Percentiles rank a stretch among this genome's conserved stretches.
These are phyloP conservation scores for Penicillium hordei DNA, from an alignment of 2,329 filamentous ascomycete genomes.

Conservation along the genomic window DNA sequence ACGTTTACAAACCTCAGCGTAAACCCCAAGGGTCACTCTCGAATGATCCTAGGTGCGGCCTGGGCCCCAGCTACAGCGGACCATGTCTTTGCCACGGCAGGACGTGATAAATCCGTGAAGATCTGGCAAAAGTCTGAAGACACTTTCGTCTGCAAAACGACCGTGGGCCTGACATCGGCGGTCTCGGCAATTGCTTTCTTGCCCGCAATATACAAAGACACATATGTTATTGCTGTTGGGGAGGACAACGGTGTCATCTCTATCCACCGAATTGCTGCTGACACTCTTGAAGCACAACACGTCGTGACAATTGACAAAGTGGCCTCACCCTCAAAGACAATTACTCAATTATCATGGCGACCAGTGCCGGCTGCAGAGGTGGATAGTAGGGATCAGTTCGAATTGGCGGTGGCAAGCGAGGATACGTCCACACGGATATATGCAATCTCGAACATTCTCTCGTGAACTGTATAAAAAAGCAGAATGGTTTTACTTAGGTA, in stretches of 20 bases:
- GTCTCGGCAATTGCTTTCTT: conserved; percentile 73
- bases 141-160: conserved; percentile 54
- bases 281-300: conserved; percentile 32
- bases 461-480: conserved; percentile 23
- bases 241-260: conserved; percentile 50
- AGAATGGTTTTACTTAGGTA: neutral
- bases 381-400: conserved; percentile 21
- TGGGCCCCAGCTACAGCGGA: conserved; percentile 64
- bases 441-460: conserved; percentile 34
- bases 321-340: conserved; percentile 61
- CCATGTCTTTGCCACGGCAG: conserved; percentile 76
- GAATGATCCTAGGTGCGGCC: conserved; percentile 87
- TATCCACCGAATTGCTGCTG: conserved; percentile 41
- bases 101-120: conserved; percentile 81
- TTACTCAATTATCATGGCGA: conserved; percentile 69
- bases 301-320: conserved; percentile 34
- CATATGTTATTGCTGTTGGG: conserved; percentile 46
- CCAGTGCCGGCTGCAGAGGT: conserved; percentile 40
- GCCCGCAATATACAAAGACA: conserved; percentile 28
- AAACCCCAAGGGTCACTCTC: conserved; percentile 80
- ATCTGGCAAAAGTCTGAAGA: conserved; percentile 58
- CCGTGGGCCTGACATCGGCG: conserved; percentile 57
- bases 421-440: conserved; percentile 47
- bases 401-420: conserved; percentile 49
- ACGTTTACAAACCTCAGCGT: conserved; percentile 61